These are phyloP conservation scores for Corrigiola litoralis DNA, from an alignment of 179 eudicot species.

Conservation along the genomic window DNA sequence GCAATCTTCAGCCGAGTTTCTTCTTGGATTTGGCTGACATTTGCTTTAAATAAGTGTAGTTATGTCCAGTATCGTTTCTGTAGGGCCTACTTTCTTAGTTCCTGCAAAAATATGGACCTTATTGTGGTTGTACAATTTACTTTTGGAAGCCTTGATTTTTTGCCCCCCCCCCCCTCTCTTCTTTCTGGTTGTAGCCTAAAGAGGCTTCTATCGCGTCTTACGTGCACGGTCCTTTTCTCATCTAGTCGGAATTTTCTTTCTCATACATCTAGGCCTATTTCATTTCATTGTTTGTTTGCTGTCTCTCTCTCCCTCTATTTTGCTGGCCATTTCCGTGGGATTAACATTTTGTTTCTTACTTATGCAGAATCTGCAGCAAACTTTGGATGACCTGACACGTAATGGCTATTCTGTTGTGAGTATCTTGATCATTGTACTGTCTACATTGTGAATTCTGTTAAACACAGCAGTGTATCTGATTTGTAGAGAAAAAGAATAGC, in stretches of 20 bases:
- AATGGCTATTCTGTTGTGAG: slow-evolving; percentile 97
- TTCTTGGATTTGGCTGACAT: too few relatives aligned
- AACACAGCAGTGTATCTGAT: too few relatives aligned
- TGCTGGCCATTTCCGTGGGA: background rate
- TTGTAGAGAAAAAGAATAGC: too few relatives aligned
- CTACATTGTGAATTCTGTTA: background rate
- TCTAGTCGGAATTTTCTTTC: background rate
- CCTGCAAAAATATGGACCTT: too few relatives aligned
- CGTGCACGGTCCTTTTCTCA: background rate
- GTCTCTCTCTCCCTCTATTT: background rate
- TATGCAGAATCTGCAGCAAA: slow-evolving; percentile 90
- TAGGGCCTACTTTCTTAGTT: too few relatives aligned
- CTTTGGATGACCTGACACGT: slow-evolving; percentile 91
- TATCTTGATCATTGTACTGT: slow-evolving; percentile 23
- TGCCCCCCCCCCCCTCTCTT: too few relatives aligned
- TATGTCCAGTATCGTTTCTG: too few relatives aligned
- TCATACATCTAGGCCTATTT: background rate
- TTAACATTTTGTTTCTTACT: slow-evolving; percentile 2
- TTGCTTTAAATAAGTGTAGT: too few relatives aligned
- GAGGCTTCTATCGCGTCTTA: background rate
- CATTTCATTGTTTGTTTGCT: background rate
- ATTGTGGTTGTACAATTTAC: too few relatives aligned
- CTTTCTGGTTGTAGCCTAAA: background rate
- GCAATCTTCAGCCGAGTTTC: background rate
- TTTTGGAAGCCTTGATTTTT: too few relatives aligned